Percentiles rank a stretch among this genome's conserved stretches.
Evolutionary conservation across 768 basidiomycete species (phyloP).

Genomic region (Suillus tomentosus): DNA sequence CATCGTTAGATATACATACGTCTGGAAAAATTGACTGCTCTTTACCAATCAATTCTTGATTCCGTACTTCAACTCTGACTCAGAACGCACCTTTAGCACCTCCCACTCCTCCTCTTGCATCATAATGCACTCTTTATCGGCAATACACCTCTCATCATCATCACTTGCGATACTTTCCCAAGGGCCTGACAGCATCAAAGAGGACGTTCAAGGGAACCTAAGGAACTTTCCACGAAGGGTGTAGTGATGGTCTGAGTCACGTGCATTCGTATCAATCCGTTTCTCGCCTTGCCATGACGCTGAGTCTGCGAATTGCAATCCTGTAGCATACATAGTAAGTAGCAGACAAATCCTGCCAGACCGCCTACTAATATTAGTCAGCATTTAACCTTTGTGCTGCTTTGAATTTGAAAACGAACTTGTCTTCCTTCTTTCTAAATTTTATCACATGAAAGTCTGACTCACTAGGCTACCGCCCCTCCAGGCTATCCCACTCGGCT

Average conservation of each 20-base stretch:
- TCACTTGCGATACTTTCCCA: background rate
- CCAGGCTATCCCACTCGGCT: too few species aligned
- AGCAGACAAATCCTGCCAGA: too few species aligned
- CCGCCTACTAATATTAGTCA: background rate
- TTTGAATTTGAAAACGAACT: too few species aligned
- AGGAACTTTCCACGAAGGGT: slow-evolving; percentile 31
- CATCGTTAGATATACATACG: slow-evolving; percentile 49
- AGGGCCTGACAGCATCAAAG: background rate
- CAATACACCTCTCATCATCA: background rate
- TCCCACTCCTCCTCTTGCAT: slow-evolving; percentile 59
- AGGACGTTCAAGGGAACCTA: background rate
- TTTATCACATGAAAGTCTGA: background rate
- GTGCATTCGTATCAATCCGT: slow-evolving; percentile 67
- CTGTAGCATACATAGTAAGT: too few species aligned
- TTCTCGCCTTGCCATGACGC: background rate
- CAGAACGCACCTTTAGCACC: slow-evolving; percentile 54
- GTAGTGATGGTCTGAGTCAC: slow-evolving; percentile 79
- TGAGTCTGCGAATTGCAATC: too few species aligned
- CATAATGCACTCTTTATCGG: slow-evolving; percentile 6
- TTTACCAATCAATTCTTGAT: slow-evolving; percentile 6
- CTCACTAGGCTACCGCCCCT: too few species aligned
- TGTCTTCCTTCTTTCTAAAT: background rate
- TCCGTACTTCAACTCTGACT: slow-evolving; percentile 7
- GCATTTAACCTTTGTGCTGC: background rate
- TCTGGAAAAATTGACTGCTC: slow-evolving; percentile 79